A percentile compares a stretch with the other conserved stretches of the same genome.
These are phyloP conservation scores for Lenzites betulinus DNA, from an alignment of 768 basidiomycete species.

Conservation along the genomic window DNA sequence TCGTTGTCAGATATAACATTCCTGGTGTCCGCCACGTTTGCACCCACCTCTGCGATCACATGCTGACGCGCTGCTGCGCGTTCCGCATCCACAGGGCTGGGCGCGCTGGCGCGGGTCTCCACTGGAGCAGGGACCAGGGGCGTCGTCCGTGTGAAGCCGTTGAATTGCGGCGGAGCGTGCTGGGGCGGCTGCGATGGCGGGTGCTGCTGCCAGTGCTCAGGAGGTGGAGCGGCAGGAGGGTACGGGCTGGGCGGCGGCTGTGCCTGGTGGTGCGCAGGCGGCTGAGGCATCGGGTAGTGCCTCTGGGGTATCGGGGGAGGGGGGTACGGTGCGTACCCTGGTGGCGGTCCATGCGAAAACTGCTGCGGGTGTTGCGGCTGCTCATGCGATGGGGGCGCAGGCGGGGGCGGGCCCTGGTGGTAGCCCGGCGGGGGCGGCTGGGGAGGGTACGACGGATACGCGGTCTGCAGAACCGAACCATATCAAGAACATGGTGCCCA, in stretches of 20 bases:
- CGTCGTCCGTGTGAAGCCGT: slow-evolving; percentile 40
- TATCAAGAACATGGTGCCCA: slow-evolving; percentile 12
- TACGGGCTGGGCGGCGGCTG: slow-evolving; percentile 20
- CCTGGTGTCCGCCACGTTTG: neutral
- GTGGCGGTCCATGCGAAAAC: slow-evolving; percentile 33
- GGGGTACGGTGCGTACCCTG: slow-evolving; percentile 28
- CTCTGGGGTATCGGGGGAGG: slow-evolving; percentile 27
- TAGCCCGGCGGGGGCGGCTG: slow-evolving; percentile 39
- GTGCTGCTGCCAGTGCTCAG: slow-evolving; percentile 30
- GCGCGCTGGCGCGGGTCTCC: slow-evolving; percentile 40
- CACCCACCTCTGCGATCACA: slow-evolving; percentile 44
- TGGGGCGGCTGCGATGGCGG: slow-evolving; percentile 19
- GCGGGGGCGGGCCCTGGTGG: slow-evolving; percentile 41
- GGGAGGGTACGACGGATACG: slow-evolving; percentile 45
- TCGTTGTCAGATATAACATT: neutral
- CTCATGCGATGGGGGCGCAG: slow-evolving; percentile 42
- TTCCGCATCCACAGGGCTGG: slow-evolving; percentile 39
- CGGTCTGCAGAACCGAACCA: slow-evolving; percentile 27
- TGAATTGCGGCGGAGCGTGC: slow-evolving; percentile 21
- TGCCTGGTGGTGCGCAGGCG: slow-evolving; percentile 26
- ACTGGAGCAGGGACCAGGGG: slow-evolving; percentile 43
- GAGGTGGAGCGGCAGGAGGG: slow-evolving; percentile 18
- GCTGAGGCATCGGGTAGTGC: slow-evolving; percentile 24
- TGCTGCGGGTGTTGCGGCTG: slow-evolving; percentile 42
- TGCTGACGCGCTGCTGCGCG: slow-evolving; percentile 33